phyloP scores from a whole-genome alignment of 306 rosid genomes.

The Acacia acuminata region DNA sequence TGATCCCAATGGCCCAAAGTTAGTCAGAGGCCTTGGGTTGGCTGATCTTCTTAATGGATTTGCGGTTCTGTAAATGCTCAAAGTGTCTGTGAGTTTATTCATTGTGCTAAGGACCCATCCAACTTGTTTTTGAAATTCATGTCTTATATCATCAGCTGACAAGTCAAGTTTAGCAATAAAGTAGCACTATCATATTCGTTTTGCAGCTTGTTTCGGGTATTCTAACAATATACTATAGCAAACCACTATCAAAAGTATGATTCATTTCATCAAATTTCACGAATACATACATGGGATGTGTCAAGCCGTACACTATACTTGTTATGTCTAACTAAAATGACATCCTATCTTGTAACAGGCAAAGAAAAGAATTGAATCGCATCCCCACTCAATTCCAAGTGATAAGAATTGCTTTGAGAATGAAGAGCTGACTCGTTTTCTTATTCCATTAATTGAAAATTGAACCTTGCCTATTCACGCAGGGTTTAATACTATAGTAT shows the following conservation, averaged over 20 bases:
- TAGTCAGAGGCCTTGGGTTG: neutral
- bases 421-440: neutral
- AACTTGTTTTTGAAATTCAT: too few species aligned
- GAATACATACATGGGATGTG: neutral
- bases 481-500: neutral
- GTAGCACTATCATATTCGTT: neutral
- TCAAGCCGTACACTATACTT: neutral
- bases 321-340: neutral
- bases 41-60: neutral
- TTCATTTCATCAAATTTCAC: neutral
- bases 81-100: neutral
- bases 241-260: neutral
- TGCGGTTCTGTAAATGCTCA: neutral
- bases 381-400: neutral
- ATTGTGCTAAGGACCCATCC: neutral
- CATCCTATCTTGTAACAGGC: neutral
- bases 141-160: neutral
- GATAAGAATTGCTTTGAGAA: neutral
- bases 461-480: neutral
- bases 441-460: neutral
- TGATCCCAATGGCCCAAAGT: neutral
- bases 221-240: neutral
- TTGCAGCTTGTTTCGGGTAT: neutral
- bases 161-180: neutral
- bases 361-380: neutral